A percentile compares a stretch with the other conserved stretches of the same genome.
Evolutionary conservation across 1,139 yeast genomes (phyloP).

Genomic region (Pichia sp.): DNA sequence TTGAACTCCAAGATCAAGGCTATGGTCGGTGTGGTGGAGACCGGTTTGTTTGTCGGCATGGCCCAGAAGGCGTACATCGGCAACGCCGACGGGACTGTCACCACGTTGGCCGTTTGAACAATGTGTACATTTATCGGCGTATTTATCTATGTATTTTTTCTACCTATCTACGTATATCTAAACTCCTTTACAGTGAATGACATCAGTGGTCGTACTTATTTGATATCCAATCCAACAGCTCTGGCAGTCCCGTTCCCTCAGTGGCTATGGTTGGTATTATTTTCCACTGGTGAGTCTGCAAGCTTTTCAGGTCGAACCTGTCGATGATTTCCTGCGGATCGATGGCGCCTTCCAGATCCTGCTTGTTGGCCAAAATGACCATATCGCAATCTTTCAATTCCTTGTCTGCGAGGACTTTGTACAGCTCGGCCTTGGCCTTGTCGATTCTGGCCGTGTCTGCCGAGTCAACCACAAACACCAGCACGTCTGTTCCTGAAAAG

Average conservation of each 20-base stretch:
- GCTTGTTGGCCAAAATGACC: conserved; percentile 87
- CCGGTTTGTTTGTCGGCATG: conserved; percentile 78
- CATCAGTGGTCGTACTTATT: neutral
- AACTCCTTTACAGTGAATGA: conserved; percentile 20
- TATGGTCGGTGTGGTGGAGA: conserved; percentile 93
- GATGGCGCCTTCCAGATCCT: conserved; percentile 63
- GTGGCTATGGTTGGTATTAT: conserved; percentile 74
- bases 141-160: too few species aligned
- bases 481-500: conserved; percentile 90
- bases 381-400: conserved; percentile 77
- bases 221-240: conserved; percentile 71
- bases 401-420: conserved; percentile 70
- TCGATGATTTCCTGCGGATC: conserved; percentile 65
- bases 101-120: conserved; percentile 21
- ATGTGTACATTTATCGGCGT: too few species aligned
- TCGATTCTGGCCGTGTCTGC: conserved; percentile 67
- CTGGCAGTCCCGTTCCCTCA: conserved; percentile 71
- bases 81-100: conserved; percentile 35
- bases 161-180: neutral
- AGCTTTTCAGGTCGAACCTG: conserved; percentile 47
- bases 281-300: conserved; percentile 63
- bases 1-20: conserved; percentile 65
- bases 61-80: conserved; percentile 88
- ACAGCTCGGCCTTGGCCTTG: conserved; percentile 74
- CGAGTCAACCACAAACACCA: conserved; percentile 86